Conservation (phyloP, 768 basidiomycete species). For the Boletus sp. region DNA sequence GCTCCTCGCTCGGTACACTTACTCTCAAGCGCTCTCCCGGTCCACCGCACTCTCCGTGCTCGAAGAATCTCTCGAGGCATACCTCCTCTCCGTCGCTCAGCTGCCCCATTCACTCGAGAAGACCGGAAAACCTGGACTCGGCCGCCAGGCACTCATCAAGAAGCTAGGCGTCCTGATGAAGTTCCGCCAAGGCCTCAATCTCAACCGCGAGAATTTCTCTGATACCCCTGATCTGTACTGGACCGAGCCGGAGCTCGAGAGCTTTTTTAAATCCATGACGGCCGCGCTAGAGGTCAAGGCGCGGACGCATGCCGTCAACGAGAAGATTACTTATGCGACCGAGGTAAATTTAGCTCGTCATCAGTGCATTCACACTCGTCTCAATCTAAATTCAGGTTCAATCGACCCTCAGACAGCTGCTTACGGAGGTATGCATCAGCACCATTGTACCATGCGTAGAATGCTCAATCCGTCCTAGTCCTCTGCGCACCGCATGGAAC, state of each 20-base stretch:
- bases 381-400: constrained; percentile 53
- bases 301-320: constrained; percentile 79
- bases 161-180: constrained; percentile 91
- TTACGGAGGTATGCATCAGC: constrained; percentile 62
- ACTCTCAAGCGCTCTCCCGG: constrained; percentile 86
- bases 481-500: constrained; percentile 88
- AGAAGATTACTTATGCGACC: constrained; percentile 89
- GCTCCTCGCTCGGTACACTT: constrained; percentile 84
- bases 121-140: constrained; percentile 83
- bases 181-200: constrained; percentile 88
- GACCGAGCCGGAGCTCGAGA: constrained; percentile 90
- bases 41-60: constrained; percentile 85
- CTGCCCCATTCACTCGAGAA: constrained; percentile 73
- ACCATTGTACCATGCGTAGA: background rate
- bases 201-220: constrained; percentile 85
- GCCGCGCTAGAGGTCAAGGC: constrained; percentile 83
- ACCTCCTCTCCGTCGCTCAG: constrained; percentile 77
- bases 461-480: constrained; percentile 48
- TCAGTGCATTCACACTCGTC: background rate
- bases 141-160: constrained; percentile 80
- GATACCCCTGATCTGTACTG: constrained; percentile 94
- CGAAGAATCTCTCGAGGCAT: constrained; percentile 81
- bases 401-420: constrained; percentile 81
- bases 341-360: constrained; percentile 42
- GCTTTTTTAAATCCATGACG: constrained; percentile 82